These are phyloP conservation scores for Cystofilobasidium bisporidii DNA, from an alignment of 768 basidiomycete genomes.

Conservation along the genomic window DNA sequence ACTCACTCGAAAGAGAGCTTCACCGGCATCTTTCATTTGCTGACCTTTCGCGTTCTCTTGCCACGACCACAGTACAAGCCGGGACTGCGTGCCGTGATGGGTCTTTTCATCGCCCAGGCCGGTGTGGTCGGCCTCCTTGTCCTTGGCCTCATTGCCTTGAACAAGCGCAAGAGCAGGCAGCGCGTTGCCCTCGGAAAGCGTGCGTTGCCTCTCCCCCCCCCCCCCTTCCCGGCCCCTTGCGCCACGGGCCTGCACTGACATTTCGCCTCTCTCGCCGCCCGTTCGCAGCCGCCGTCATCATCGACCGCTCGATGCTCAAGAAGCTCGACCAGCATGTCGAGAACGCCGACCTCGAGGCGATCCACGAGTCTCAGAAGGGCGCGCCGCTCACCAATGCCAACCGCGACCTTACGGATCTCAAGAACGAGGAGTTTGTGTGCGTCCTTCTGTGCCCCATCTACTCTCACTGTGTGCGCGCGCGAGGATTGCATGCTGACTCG, in stretches of 20 bases:
- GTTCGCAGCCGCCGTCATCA: background rate
- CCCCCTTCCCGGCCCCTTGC: no score
- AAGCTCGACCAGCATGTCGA: constrained; percentile 15
- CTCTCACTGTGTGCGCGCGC: no score
- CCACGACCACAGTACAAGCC: constrained; percentile 43
- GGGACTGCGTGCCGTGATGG: constrained; percentile 43
- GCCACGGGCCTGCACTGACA: no score
- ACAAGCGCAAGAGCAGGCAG: constrained; percentile 41
- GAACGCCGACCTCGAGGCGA: constrained; percentile 24
- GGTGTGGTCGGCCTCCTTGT: constrained; percentile 42
- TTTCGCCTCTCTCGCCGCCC: no score
- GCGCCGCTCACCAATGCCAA: constrained; percentile 28
- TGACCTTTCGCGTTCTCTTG: no score
- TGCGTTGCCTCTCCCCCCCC: no score
- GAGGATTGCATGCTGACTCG: no score
- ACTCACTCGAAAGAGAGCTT: no score
- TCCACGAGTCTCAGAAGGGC: constrained; percentile 22
- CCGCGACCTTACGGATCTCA: constrained; percentile 32
- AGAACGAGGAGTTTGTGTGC: constrained; percentile 36
- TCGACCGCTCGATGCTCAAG: background rate
- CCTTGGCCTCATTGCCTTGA: constrained; percentile 41
- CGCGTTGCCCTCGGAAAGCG: constrained; percentile 41
- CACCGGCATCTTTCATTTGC: no score
- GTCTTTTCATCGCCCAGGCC: constrained; percentile 43
- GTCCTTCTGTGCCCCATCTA: constrained; percentile 13